phyloP scores from a whole-genome alignment of 2,329 filamentous ascomycete species.

The Akanthomyces lecanii region DNA sequence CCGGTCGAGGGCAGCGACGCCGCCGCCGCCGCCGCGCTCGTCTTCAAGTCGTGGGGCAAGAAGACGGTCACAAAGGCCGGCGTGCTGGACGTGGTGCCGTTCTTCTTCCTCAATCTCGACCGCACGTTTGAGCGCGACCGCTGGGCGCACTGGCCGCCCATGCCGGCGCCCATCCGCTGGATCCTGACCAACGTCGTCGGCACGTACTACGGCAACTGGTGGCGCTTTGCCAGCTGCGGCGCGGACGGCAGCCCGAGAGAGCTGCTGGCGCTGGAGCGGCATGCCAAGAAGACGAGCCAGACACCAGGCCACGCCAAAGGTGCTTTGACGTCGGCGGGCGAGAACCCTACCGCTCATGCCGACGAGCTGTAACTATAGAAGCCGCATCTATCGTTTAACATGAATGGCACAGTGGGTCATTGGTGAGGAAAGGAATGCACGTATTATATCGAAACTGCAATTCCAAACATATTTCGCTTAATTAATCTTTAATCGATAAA shows the following conservation, averaged over 20 bases:
- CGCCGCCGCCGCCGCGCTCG: conserved; percentile 41
- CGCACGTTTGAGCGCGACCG: conserved; percentile 52
- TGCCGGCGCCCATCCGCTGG: conserved; percentile 58
- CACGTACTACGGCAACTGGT: conserved; percentile 52
- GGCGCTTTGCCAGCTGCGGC: conserved; percentile 63
- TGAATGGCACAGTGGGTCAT: neutral
- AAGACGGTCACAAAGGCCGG: conserved; percentile 59
- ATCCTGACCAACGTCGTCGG: conserved; percentile 55
- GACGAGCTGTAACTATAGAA: neutral
- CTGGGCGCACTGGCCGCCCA: conserved; percentile 62
- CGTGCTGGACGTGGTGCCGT: conserved; percentile 56
- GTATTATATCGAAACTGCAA: neutral
- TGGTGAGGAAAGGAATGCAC: neutral
- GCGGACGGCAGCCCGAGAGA: conserved; percentile 47
- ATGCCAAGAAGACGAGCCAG: neutral
- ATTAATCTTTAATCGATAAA: neutral
- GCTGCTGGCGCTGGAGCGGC: conserved; percentile 44
- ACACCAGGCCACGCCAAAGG: neutral
- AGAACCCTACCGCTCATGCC: neutral
- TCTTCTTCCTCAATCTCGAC: conserved; percentile 62
- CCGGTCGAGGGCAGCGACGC: conserved; percentile 43
- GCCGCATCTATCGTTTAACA: neutral
- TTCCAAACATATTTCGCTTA: neutral
- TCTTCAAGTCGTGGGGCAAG: conserved; percentile 60
- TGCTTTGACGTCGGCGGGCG: conserved; percentile 1